A percentile compares a stretch with the other conserved stretches of the same genome.
phyloP scores from a whole-genome alignment of 2,329 filamentous ascomycete genomes.

The Knoxdaviesia capensis region DNA sequence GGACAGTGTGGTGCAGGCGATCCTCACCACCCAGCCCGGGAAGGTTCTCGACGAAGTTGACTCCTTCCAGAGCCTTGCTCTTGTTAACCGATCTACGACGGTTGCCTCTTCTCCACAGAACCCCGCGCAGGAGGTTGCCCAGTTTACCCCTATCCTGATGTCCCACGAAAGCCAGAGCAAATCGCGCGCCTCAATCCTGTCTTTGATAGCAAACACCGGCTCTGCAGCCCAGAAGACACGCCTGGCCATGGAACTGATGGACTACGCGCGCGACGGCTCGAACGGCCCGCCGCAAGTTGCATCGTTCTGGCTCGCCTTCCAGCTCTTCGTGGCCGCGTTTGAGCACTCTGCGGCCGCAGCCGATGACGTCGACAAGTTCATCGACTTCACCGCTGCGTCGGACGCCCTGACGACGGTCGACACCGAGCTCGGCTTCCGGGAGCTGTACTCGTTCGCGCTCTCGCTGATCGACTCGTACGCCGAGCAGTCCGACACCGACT shows the following conservation, averaged over 20 bases:
- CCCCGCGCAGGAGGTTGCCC: conserved; percentile 3
- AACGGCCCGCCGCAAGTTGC: conserved; percentile 38
- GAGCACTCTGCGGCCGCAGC: conserved; percentile 13
- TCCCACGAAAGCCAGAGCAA: conserved; percentile 43
- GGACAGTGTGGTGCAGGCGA: conserved; percentile 40
- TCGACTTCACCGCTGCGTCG: conserved; percentile 24
- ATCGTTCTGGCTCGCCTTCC: conserved; percentile 62
- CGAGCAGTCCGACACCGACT: conserved; percentile 33
- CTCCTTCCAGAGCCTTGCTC: conserved; percentile 3
- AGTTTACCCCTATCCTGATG: conserved; percentile 42
- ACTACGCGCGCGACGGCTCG: conserved; percentile 35
- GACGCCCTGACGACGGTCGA: conserved; percentile 12
- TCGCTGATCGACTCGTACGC: conserved; percentile 34
- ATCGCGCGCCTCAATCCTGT: conserved; percentile 34
- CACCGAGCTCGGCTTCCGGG: conserved; percentile 30
- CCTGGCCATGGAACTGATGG: conserved; percentile 45
- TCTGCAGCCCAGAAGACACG: conserved; percentile 35
- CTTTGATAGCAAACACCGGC: conserved; percentile 35
- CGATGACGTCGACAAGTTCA: conserved; percentile 41
- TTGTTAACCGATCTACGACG: background rate
- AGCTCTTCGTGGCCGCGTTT: conserved; percentile 42
- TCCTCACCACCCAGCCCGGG: conserved; percentile 9
- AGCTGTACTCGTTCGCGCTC: conserved; percentile 51
- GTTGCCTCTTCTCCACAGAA: background rate
- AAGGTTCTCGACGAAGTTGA: conserved; percentile 14